phyloP scores from a whole-genome alignment of 1,284 basidiomycete genomes.

The Lignosus rhinocerotis region DNA sequence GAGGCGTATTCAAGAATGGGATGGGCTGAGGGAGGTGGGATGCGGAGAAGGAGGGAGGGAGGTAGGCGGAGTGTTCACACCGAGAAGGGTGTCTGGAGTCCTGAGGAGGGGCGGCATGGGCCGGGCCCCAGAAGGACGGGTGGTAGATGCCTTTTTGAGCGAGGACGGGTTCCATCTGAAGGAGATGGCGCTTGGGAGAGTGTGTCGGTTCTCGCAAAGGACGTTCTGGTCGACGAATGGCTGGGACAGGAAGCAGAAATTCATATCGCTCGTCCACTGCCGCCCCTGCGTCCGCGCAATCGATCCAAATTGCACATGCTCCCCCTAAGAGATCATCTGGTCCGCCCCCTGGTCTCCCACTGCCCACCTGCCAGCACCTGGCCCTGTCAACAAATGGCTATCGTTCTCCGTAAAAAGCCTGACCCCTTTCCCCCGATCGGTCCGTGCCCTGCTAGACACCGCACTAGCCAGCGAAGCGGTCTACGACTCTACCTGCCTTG shows the following conservation, averaged over 20 bases:
- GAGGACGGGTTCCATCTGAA: conserved; percentile 12
- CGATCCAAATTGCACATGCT: conserved; percentile 17
- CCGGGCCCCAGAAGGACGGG: conserved; percentile 1
- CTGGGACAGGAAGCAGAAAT: neutral
- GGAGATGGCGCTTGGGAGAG: neutral
- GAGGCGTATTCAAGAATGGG: neutral
- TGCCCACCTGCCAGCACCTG: too few relatives aligned
- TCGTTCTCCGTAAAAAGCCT: conserved; percentile 14
- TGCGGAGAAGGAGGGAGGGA: neutral
- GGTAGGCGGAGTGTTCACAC: neutral
- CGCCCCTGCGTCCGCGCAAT: conserved; percentile 5
- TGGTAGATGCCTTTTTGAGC: neutral
- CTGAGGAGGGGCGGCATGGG: neutral
- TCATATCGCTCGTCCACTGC: conserved; percentile 2
- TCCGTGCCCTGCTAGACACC: neutral
- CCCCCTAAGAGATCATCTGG: conserved; percentile 13
- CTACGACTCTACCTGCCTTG: too few relatives aligned
- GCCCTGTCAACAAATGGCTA: conserved; percentile 3
- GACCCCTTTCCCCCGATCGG: conserved; percentile 1
- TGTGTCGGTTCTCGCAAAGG: neutral
- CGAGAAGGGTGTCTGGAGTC: conserved; percentile 10
- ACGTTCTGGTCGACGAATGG: neutral
- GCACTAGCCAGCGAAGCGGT: neutral
- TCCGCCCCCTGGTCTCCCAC: conserved; percentile 2
- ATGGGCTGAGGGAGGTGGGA: neutral